A percentile compares a stretch with the other conserved stretches of the same genome.
phyloP scores from a whole-genome alignment of 2,329 filamentous ascomycete genomes.

The Hirsutella thompsonii region DNA sequence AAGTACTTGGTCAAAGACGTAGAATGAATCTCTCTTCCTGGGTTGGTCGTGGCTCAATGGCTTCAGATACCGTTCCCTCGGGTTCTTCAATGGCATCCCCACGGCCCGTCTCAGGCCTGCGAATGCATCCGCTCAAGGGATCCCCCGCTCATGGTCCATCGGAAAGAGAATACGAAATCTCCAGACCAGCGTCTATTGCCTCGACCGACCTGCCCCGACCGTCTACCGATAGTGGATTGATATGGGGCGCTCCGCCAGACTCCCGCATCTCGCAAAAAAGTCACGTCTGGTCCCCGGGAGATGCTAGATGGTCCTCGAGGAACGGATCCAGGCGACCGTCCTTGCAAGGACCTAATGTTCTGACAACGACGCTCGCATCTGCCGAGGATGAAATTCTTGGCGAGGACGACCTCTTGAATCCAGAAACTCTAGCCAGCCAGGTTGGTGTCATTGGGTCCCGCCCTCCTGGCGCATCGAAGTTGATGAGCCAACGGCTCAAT shows the following conservation, averaged over 20 bases:
- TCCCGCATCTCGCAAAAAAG: conserved; percentile 34
- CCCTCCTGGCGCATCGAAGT: conserved; percentile 32
- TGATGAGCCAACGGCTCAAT: conserved; percentile 56
- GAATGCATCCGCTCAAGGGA: conserved; percentile 35
- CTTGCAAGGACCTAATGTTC: conserved; percentile 56
- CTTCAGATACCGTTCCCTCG: conserved; percentile 22
- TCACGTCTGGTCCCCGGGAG: conserved; percentile 53
- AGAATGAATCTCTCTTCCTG: conserved; percentile 46
- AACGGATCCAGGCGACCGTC: conserved; percentile 72
- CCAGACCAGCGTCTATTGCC: conserved; percentile 55
- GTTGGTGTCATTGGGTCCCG: conserved; percentile 71
- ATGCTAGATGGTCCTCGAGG: conserved; percentile 40
- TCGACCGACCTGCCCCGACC: conserved; percentile 62
- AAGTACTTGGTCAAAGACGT: conserved; percentile 37
- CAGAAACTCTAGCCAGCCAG: conserved; percentile 39
- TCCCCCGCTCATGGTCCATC: conserved; percentile 34
- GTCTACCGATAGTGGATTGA: conserved; percentile 65
- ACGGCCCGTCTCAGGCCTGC: conserved; percentile 26
- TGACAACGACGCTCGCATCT: conserved; percentile 48
- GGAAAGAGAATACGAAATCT: conserved; percentile 43
- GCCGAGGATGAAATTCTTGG: conserved; percentile 53
- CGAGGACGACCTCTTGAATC: conserved; percentile 39
- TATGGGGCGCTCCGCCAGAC: conserved; percentile 49
- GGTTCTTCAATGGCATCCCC: conserved; percentile 17
- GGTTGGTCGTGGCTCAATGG: conserved; percentile 42